phyloP scores from a whole-genome alignment of 495 filamentous ascomycete genomes.

The Hypoxylon crocopeplum region DNA sequence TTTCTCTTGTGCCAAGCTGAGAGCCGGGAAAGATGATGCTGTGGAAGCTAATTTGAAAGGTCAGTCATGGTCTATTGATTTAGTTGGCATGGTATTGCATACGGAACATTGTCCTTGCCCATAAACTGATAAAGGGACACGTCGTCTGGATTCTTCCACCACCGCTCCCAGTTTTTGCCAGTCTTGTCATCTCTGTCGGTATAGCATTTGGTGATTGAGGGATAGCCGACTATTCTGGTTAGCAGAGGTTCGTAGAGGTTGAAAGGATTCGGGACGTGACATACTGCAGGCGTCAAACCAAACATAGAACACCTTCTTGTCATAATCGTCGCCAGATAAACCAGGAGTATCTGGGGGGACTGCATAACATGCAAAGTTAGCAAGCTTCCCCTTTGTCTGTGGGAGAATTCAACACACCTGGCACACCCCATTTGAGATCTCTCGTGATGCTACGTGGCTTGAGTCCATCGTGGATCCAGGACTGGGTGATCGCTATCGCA shows the following conservation, averaged over 20 bases:
- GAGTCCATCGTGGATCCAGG: conserved; percentile 83
- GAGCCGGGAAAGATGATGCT: conserved; percentile 84
- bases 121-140: conserved; percentile 96
- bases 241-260: neutral
- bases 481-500: conserved; percentile 70
- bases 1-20: conserved; percentile 81
- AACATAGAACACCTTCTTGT: conserved; percentile 90
- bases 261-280: neutral
- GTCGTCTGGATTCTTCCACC: conserved; percentile 91
- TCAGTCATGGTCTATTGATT: conserved; percentile 3
- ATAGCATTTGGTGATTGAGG: conserved; percentile 93
- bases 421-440: conserved; percentile 88
- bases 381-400: neutral
- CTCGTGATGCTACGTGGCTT: conserved; percentile 88
- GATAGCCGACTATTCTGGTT: conserved; percentile 71
- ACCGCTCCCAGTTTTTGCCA: conserved; percentile 78
- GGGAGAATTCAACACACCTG: conserved; percentile 46
- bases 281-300: conserved; percentile 95
- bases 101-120: conserved; percentile 97
- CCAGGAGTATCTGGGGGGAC: conserved; percentile 41
- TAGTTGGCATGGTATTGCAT: conserved; percentile 63
- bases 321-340: conserved; percentile 70
- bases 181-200: conserved; percentile 58
- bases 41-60: conserved; percentile 37
- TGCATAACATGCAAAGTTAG: conserved; percentile 21